Evolutionary conservation across 2,329 filamentous ascomycete species (phyloP).

Genomic region (Apiospora koreana): DNA sequence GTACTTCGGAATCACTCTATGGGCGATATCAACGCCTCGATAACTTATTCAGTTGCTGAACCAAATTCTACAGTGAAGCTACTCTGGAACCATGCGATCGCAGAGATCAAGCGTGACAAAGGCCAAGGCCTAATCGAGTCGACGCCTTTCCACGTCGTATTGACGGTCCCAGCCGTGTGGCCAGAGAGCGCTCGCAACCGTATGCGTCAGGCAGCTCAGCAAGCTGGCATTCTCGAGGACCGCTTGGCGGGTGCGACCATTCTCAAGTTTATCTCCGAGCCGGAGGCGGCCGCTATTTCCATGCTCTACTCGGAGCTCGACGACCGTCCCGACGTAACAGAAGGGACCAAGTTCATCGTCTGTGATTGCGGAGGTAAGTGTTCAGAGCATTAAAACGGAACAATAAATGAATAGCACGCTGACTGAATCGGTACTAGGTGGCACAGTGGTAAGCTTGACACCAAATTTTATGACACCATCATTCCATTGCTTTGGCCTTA

Average conservation of each 20-base stretch:
- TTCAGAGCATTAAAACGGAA: too few species aligned
- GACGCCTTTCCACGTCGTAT: background rate
- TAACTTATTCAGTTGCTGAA: background rate
- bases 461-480: background rate
- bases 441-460: constrained; percentile 20
- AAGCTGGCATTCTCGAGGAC: constrained; percentile 37
- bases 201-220: constrained; percentile 37
- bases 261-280: constrained; percentile 41
- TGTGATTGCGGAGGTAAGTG: constrained; percentile 28
- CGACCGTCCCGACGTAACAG: constrained; percentile 22
- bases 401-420: too few species aligned
- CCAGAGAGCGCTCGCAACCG: constrained; percentile 25
- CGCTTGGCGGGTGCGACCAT: constrained; percentile 30
- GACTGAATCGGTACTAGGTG: constrained; percentile 16
- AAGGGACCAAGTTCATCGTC: constrained; percentile 27
- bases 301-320: constrained; percentile 31
- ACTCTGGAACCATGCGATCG: background rate
- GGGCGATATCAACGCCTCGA: too few species aligned
- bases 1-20: background rate
- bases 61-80: background rate
- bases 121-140: background rate
- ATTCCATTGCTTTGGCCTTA: background rate
- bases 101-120: too few species aligned
- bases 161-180: background rate
- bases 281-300: constrained; percentile 46